Percentiles rank a stretch among this genome's conserved stretches.
Conservation (phyloP, 371 early-diverging fungal species). For the Apophysomyces variabilis region DNA sequence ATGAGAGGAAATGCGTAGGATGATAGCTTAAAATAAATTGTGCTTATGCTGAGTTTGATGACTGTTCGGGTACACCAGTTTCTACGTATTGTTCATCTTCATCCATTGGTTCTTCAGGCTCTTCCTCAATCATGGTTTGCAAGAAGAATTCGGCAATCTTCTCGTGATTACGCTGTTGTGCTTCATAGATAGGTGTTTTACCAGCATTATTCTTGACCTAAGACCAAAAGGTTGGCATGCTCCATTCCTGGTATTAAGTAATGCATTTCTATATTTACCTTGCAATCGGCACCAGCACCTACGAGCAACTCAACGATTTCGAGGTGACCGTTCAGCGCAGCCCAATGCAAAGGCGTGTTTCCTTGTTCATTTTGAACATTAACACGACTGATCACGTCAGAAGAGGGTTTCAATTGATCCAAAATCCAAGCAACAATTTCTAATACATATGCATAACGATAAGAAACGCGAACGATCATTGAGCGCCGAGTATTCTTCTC, state of each 20-base stretch:
- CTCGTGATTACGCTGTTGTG: slow-evolving; percentile 67
- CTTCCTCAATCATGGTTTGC: slow-evolving; percentile 60
- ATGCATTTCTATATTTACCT: slow-evolving; percentile 45
- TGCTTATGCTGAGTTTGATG: slow-evolving; percentile 1
- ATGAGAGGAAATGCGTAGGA: slow-evolving; percentile 3
- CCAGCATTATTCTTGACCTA: slow-evolving; percentile 69
- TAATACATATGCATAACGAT: slow-evolving; percentile 10
- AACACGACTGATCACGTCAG: slow-evolving; percentile 36
- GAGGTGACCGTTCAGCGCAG: slow-evolving; percentile 81
- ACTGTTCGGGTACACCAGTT: slow-evolving; percentile 31
- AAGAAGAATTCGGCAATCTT: slow-evolving; percentile 69
- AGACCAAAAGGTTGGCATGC: not conserved
- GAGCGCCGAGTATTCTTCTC: no score
- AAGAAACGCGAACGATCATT: no score
- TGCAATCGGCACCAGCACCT: slow-evolving; percentile 61
- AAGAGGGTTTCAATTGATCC: slow-evolving; percentile 37
- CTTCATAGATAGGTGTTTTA: slow-evolving; percentile 67
- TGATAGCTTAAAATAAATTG: not conserved
- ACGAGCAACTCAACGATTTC: slow-evolving; percentile 68
- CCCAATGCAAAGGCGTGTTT: slow-evolving; percentile 89
- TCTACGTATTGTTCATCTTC: slow-evolving; percentile 55
- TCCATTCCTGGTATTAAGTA: slow-evolving; percentile 8
- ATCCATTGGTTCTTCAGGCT: slow-evolving; percentile 52
- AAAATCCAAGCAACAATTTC: slow-evolving; percentile 62
- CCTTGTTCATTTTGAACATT: slow-evolving; percentile 73